phyloP scores from a whole-genome alignment of 2,329 filamentous ascomycete species.

The Neopestalotiopsis clavispora region DNA sequence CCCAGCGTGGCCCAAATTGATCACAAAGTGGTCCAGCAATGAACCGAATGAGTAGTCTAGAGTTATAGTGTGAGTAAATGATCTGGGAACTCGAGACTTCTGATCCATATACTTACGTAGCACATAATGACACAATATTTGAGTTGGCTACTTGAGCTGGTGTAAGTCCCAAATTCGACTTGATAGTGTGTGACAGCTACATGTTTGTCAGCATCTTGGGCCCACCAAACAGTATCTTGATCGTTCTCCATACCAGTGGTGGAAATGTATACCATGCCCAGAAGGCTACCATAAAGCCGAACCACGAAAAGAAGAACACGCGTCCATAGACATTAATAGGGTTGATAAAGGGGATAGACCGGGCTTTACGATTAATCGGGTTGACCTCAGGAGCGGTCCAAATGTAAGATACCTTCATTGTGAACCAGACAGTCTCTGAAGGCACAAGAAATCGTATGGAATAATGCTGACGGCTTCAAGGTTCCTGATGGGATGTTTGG shows the following conservation, averaged over 20 bases:
- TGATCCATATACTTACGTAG: constrained; percentile 52
- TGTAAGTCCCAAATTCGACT: constrained; percentile 75
- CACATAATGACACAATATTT: constrained; percentile 82
- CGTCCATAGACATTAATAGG: constrained; percentile 79
- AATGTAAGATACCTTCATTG: constrained; percentile 43
- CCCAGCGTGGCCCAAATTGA: constrained; percentile 77
- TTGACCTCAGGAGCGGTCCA: constrained; percentile 74
- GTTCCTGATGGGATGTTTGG: neutral
- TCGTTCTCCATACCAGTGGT: constrained; percentile 65
- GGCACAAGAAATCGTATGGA: neutral
- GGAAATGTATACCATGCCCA: constrained; percentile 94
- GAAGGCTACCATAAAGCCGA: constrained; percentile 68
- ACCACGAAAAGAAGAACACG: constrained; percentile 81
- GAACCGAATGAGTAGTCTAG: constrained; percentile 74
- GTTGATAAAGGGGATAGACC: constrained; percentile 79
- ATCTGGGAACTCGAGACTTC: neutral
- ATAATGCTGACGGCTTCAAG: neutral
- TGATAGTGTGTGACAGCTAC: constrained; percentile 76
- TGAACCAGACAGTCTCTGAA: constrained; percentile 4
- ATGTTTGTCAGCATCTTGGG: neutral
- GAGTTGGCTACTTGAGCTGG: constrained; percentile 81
- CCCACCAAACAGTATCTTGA: neutral
- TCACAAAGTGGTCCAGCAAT: constrained; percentile 86
- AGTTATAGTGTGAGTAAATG: neutral
- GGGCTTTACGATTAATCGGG: constrained; percentile 82